Conservation (phyloP, 2,329 filamentous ascomycete species). For the Fusarium guadeloupense region DNA sequence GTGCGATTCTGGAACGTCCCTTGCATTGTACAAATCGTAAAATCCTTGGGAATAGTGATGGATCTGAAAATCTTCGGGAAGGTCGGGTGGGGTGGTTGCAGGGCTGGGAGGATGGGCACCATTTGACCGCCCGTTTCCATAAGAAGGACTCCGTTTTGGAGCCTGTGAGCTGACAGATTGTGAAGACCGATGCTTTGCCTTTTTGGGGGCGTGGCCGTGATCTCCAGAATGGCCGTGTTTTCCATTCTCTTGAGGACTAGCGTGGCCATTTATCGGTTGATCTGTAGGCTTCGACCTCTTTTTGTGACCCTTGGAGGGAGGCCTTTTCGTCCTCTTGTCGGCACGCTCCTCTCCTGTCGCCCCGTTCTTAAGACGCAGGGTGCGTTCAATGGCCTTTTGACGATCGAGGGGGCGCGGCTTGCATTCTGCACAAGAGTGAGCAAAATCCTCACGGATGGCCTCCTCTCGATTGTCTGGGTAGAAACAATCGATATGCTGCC, state of each 20-base stretch:
- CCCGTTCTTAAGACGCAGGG: conserved; percentile 65
- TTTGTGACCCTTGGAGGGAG: conserved; percentile 82
- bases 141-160: conserved; percentile 70
- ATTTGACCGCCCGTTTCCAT: conserved; percentile 70
- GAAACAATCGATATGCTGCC: conserved; percentile 98
- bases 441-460: conserved; percentile 74
- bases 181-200: conserved; percentile 83
- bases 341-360: conserved; percentile 57
- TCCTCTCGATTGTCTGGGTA: conserved; percentile 79
- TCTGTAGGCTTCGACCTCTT: conserved; percentile 83
- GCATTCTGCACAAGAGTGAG: conserved; percentile 91
- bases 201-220: conserved; percentile 72
- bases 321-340: conserved; percentile 78
- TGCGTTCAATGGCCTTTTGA: conserved; percentile 77
- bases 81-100: conserved; percentile 76
- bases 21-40: conserved; percentile 75
- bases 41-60: conserved; percentile 81
- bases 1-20: conserved; percentile 65
- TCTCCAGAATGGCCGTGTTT: conserved; percentile 59
- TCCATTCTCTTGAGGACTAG: conserved; percentile 64
- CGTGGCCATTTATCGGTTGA: conserved; percentile 73
- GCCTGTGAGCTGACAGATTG: conserved; percentile 78
- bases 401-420: conserved; percentile 78
- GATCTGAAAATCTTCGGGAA: conserved; percentile 68
- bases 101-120: conserved; percentile 74